Conservation (phyloP, 2,329 filamentous ascomycete species). For the Ploettnerulaceae sp. region DNA sequence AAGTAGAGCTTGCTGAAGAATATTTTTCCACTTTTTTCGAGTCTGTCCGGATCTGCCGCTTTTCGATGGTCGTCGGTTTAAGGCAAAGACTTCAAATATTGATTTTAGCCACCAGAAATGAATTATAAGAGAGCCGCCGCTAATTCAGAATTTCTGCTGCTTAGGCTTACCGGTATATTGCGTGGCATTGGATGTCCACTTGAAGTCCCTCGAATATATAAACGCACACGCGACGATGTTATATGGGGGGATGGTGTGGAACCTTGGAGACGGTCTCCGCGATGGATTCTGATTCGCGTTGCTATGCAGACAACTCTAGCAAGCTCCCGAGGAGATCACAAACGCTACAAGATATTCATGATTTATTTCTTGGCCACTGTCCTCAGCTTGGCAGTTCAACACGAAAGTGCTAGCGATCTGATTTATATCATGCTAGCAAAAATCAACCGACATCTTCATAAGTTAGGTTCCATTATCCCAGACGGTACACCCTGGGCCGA, state of each 20-base stretch:
- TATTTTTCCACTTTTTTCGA: too few relatives aligned
- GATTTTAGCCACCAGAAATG: too few relatives aligned
- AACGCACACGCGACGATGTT: constrained; percentile 52
- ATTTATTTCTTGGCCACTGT: constrained; percentile 40
- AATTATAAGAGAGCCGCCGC: too few relatives aligned
- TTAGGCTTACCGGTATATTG: constrained; percentile 43
- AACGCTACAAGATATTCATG: constrained; percentile 49
- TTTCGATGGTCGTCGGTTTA: too few relatives aligned
- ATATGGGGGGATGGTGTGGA: constrained; percentile 35
- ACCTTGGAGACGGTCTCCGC: constrained; percentile 48
- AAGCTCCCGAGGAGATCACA: neutral
- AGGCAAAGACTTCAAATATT: too few relatives aligned
- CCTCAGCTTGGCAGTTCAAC: constrained; percentile 28
- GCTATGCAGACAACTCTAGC: constrained; percentile 37
- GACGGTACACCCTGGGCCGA: constrained; percentile 8
- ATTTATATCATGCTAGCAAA: constrained; percentile 42
- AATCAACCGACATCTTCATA: constrained; percentile 39
- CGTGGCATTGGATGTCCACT: constrained; percentile 35
- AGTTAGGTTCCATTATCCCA: constrained; percentile 33
- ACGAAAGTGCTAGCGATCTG: constrained; percentile 27
- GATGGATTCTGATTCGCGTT: constrained; percentile 53
- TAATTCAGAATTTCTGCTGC: too few relatives aligned
- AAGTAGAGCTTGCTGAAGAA: too few relatives aligned
- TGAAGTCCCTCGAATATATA: constrained; percentile 37
- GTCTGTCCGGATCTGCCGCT: too few relatives aligned